Evolutionary conservation across 768 basidiomycete species (phyloP), one percentile per base, ranked within the genome.

Genomic region (Pleurotus platypus): DNA sequence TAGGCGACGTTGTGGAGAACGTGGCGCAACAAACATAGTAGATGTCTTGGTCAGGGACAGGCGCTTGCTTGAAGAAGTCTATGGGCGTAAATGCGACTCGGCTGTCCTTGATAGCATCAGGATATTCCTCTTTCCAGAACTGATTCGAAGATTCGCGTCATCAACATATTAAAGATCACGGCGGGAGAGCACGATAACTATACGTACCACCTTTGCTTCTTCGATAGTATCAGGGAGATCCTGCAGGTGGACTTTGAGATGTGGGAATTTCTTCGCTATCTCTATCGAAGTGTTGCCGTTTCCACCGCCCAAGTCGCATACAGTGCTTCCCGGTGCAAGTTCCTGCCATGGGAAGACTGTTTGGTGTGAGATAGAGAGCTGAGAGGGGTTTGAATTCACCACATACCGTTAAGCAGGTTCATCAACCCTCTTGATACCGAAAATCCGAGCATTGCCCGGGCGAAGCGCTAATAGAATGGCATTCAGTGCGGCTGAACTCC

Each of bases 291-390:
- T 61, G 1, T 60, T 62, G 3, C 70, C 70, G 18, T 69, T 60
- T n/a, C 70, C 70, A 38, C 64, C 64, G 22, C 72, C 72, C 9
- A 73, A 61, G 57, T 73, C 72, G 54, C 68, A 66, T 15, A 72
- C 58, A 2, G 58, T 66, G 4, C 67, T 58, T 30, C 65, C 66
- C 12, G 54, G 27, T 1, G 63, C 58, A 18, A 67, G 56, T 16
- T 60, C 56, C 12, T 59, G 40, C 70, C 72, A 73, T 4, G 67
- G 66, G 53, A 63, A 70, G 2, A 53, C 71, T 72, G 35, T 18
- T 16, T 37, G 48, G 20, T 3, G 11, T 16, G 8, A 45, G 7
- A 38, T 27, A 15, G 35, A 16, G n/a, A 24, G 24, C 37, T 1
- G 27, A n/a, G 20, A 8, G 15, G 30, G 6, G 35, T 12, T 22